Conservation (phyloP, 2,329 filamentous ascomycete genomes). For the Falciphora oryzae region DNA sequence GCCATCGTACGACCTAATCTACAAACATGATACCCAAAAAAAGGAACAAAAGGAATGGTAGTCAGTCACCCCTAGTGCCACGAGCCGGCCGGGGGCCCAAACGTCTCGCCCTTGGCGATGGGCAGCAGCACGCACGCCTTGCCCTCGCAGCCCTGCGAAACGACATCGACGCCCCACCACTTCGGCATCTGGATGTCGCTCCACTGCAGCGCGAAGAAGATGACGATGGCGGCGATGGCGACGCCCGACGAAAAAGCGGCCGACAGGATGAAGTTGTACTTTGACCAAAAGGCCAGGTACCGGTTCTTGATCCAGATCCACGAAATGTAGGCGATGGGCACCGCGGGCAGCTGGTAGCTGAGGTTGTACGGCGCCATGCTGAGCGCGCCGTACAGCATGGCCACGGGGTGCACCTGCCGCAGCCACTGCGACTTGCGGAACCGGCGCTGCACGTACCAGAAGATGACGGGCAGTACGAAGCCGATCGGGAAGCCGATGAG, state of each 20-base stretch:
- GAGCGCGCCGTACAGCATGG: constrained; percentile 30
- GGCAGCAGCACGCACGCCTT: constrained; percentile 15
- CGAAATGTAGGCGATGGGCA: constrained; percentile 34
- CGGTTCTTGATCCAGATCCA: constrained; percentile 35
- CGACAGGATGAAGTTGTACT: constrained; percentile 41
- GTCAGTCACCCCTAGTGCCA: background rate
- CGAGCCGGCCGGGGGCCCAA: constrained; percentile 13
- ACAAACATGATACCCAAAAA: too few relatives aligned
- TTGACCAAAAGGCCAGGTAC: constrained; percentile 21
- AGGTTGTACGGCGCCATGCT: constrained; percentile 35
- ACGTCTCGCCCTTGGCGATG: constrained; percentile 15
- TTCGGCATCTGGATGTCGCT: constrained; percentile 31
- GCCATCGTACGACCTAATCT: too few relatives aligned
- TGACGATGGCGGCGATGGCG: constrained; percentile 44
- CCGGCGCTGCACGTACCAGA: constrained; percentile 28
- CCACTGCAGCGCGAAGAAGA: constrained; percentile 47
- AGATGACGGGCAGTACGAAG: constrained; percentile 35
- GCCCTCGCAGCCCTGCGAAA: constrained; percentile 18
- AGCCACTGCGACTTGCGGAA: constrained; percentile 27
- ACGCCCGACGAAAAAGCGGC: constrained; percentile 45
- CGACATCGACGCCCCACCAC: constrained; percentile 43
- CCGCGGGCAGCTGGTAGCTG: constrained; percentile 36
- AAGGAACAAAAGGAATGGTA: too few relatives aligned
- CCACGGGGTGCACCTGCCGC: constrained; percentile 34
- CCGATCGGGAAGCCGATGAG: constrained; percentile 47